Base-by-base conservation (phyloP, 2,329 filamentous ascomycete genomes). In the Cladosporium sphaerospermum region DNA sequence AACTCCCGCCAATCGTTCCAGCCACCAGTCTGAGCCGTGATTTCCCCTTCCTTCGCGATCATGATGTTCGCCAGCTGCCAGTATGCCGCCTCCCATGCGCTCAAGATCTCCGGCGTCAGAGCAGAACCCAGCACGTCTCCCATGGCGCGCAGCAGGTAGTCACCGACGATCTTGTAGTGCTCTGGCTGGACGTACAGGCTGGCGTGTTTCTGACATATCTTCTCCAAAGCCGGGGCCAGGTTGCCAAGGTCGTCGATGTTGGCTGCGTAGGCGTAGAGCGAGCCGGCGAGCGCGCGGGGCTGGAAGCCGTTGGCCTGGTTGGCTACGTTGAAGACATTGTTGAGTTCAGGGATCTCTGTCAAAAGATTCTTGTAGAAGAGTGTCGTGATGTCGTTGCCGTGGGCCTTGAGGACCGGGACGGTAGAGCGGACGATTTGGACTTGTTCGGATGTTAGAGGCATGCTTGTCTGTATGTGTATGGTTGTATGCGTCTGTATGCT, bases 201-300 rank as follows among this genome's bases (percentile, higher is more conserved):
- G 55, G 80, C 85, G 67, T 90, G 86, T 69, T 89, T 89, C 67
- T 89, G 81, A 67, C 83, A 86, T 59, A 92, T 89, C 62, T 84
- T 79, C 67, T 88, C 83, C 11, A 82, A 68, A 0, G 77, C 73
- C 0, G 78, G 75, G 10, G 67, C 67, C 4, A 90, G 75, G 16
- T 74, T 78, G 44, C 76, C 78, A 0, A 88, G 76, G 64, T 89
- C 78, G 67, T 85, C 81, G 67, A 89, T 86, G 70, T 89, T 82
- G 55, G 79, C 73, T 51, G 86, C 86, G 63, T 88, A 90, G 58
- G 81, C 82, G 59, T 85, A 81, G 44, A 90, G 81, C 1, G 86
- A 77, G 39, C 73, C 76, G 9, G 86, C 86, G 6, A 91, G 78
- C 2, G 87, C 86, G n/a, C 75, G 73, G 3, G 84, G 78, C 66